Conservation (phyloP, 106 monocot species). For the Xerophyta viscosa region DNA sequence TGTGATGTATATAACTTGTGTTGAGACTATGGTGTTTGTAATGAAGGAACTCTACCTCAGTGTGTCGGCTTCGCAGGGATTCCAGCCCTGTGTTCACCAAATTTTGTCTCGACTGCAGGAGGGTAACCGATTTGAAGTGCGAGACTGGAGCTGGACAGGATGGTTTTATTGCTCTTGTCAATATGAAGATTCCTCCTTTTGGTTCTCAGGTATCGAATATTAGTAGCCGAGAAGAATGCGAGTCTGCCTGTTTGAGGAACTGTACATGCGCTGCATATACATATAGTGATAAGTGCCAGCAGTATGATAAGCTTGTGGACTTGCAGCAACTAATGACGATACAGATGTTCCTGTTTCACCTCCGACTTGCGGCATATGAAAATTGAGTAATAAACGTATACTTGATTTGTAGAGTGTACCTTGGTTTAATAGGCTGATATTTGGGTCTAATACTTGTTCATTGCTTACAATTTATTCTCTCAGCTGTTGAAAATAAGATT, state of each 20-base stretch:
- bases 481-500: no score
- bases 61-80: conserved; percentile 11
- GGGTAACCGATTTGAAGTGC: background rate
- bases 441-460: no score
- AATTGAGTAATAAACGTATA: no score
- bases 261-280: conserved; percentile 17
- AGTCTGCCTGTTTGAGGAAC: conserved; percentile 6
- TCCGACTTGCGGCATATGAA: conserved; percentile 20
- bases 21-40: conserved; percentile 11
- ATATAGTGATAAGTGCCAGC: conserved; percentile 2
- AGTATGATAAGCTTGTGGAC: conserved; percentile 3
- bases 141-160: conserved; percentile 8
- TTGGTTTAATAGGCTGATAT: no score
- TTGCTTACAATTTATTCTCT: no score
- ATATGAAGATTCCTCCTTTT: background rate
- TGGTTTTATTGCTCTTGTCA: background rate
- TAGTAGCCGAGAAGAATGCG: conserved; percentile 2
- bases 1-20: conserved; percentile 12
- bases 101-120: no score
- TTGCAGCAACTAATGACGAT: background rate
- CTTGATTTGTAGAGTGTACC: no score
- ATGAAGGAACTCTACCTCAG: background rate
- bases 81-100: background rate
- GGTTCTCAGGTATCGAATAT: background rate
- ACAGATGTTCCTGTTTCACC: background rate